These are phyloP conservation scores for Fusarium robinianum DNA, from an alignment of 2,329 filamentous ascomycete genomes.

Conservation along the genomic window DNA sequence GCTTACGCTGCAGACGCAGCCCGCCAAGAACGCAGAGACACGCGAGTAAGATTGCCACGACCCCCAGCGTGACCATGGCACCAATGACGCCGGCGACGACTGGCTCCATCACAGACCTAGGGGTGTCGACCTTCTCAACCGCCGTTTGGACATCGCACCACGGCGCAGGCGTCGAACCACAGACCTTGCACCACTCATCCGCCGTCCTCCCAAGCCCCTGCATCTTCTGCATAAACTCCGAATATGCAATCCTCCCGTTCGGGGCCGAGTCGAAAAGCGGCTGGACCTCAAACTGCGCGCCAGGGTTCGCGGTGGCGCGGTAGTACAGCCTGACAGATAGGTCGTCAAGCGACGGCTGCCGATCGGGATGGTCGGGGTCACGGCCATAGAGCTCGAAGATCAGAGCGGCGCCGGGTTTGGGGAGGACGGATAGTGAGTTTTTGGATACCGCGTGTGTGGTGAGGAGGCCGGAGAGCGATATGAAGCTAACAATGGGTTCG, in stretches of 20 bases:
- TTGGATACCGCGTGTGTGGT: constrained; percentile 56
- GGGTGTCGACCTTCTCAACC: background rate
- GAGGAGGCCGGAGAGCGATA: constrained; percentile 53
- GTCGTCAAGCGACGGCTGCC: constrained; percentile 41
- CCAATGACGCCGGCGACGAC: constrained; percentile 54
- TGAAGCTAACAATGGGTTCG: constrained; percentile 61
- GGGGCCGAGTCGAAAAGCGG: constrained; percentile 48
- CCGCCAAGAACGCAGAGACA: constrained; percentile 42
- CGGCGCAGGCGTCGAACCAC: constrained; percentile 38
- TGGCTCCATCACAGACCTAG: constrained; percentile 37
- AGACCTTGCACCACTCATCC: constrained; percentile 51
- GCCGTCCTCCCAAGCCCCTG: constrained; percentile 41
- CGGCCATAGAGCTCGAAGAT: constrained; percentile 66
- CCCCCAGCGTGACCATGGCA: constrained; percentile 45
- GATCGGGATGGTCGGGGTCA: constrained; percentile 24
- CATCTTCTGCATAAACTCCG: constrained; percentile 47
- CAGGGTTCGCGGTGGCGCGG: constrained; percentile 50
- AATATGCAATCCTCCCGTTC: constrained; percentile 44
- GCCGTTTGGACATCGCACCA: constrained; percentile 45
- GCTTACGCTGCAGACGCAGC: constrained; percentile 37
- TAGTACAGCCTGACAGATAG: constrained; percentile 62
- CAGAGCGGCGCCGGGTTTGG: constrained; percentile 75
- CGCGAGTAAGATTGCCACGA: constrained; percentile 42
- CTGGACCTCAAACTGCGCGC: constrained; percentile 43
- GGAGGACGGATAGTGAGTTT: constrained; percentile 46